Conservation (phyloP, 257 asterid species). For the Solanum virginianum region DNA sequence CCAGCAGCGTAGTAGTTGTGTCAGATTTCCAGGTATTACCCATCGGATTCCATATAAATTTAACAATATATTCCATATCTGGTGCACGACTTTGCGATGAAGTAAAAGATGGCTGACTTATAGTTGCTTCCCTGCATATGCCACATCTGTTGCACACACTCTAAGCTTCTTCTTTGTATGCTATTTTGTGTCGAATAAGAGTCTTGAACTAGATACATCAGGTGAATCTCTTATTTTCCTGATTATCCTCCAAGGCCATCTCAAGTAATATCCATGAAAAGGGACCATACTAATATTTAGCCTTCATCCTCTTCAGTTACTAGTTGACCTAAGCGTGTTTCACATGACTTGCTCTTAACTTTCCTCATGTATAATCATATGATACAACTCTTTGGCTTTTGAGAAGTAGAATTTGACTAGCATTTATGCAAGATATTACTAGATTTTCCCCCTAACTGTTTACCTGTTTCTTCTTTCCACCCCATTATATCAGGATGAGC, state of each 20-base stretch:
- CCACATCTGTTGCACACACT: not conserved
- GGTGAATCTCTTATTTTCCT: not conserved
- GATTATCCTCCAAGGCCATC: not conserved
- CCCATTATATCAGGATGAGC: conserved; percentile 37
- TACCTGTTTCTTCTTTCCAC: not conserved
- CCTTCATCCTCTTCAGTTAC: not conserved
- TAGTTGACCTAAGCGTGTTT: not conserved
- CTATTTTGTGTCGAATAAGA: not conserved
- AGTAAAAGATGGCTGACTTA: not conserved
- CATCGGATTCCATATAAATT: not conserved
- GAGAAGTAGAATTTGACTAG: not conserved
- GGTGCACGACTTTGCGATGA: not conserved
- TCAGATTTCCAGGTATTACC: not conserved
- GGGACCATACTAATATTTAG: not conserved
- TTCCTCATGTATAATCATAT: not conserved
- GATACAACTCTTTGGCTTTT: not conserved
- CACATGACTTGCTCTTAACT: not conserved
- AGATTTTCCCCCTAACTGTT: not conserved
- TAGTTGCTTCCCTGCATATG: not conserved
- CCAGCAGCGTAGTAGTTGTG: too few relatives aligned
- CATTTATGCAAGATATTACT: not conserved
- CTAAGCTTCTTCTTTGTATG: not conserved
- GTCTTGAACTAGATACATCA: not conserved
- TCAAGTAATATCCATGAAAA: not conserved
- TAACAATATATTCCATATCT: not conserved